Evolutionary conservation across 139 green algal species (phyloP).

Genomic region (Coelastrella sp.): DNA sequence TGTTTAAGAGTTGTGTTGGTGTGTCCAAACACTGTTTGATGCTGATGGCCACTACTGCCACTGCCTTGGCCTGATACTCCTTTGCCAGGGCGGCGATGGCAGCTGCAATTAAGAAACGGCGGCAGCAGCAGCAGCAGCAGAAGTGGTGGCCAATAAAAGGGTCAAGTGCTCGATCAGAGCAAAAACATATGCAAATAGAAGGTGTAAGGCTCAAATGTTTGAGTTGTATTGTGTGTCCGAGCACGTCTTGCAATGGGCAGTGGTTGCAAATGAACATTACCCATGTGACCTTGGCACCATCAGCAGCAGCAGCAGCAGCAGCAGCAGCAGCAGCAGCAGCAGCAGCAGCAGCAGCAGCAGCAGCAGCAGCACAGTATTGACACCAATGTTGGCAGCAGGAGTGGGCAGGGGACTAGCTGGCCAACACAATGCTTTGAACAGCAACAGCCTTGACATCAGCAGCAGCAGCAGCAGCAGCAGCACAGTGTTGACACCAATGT

Average conservation of each 20-base stretch:
- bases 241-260: neutral
- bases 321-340: neutral
- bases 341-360: neutral
- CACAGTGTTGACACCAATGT: too few relatives aligned
- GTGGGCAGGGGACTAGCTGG: too few relatives aligned
- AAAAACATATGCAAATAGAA: too few relatives aligned
- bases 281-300: neutral
- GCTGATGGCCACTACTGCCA: constrained; percentile 83
- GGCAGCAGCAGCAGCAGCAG: neutral
- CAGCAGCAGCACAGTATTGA: too few relatives aligned
- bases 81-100: constrained; percentile 64
- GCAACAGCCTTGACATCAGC: too few relatives aligned
- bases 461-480: neutral
- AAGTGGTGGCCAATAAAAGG: neutral
- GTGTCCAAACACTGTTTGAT: constrained; percentile 78
- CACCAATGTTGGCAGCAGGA: too few relatives aligned
- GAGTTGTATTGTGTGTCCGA: constrained; percentile 72
- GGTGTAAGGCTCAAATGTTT: too few relatives aligned
- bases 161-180: too few relatives aligned
- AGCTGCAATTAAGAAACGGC: constrained; percentile 36
- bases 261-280: too few relatives aligned
- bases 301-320: neutral
- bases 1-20: constrained; percentile 61
- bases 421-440: too few relatives aligned
- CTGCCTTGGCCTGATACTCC: constrained; percentile 71